phyloP scores from a whole-genome alignment of 352 stramenopile genomes.

The Sclerospora graminicola region DNA sequence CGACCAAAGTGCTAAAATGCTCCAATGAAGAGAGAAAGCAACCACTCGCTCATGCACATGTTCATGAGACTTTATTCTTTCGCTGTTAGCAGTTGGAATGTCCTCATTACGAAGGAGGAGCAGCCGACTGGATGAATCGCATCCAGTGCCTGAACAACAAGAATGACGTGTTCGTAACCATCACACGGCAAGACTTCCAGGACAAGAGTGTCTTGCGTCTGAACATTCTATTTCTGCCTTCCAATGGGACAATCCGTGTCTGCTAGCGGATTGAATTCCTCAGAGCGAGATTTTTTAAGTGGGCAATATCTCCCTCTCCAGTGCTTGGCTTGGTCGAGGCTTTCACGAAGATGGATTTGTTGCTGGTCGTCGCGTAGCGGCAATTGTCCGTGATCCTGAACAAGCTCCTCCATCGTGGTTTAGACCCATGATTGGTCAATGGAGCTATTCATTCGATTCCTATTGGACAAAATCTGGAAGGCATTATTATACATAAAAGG shows the following conservation, averaged over 20 bases:
- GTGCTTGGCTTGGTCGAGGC: conserved; percentile 67
- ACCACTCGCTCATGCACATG: conserved; percentile 65
- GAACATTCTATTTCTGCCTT: conserved; percentile 61
- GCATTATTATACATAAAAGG: too few species aligned
- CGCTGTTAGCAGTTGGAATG: conserved; percentile 82
- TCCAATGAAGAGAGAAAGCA: conserved; percentile 55
- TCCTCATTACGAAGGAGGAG: conserved; percentile 75
- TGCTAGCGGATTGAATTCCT: conserved; percentile 76
- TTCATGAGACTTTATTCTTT: too few species aligned
- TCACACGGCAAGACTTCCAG: conserved; percentile 66
- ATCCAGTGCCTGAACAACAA: conserved; percentile 81
- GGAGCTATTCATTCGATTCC: too few species aligned
- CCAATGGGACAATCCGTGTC: conserved; percentile 76
- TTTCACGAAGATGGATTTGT: conserved; percentile 86
- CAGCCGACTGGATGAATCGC: conserved; percentile 86
- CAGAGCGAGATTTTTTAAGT: conserved; percentile 81
- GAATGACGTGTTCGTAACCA: conserved; percentile 82
- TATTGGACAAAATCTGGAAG: too few species aligned
- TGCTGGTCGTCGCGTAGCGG: conserved; percentile 56
- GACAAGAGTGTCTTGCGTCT: conserved; percentile 39
- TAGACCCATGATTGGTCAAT: too few species aligned
- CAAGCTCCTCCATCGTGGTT: too few species aligned
- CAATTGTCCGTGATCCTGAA: conserved; percentile 70
- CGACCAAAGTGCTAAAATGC: conserved; percentile 64
- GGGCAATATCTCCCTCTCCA: conserved; percentile 73